Percentiles rank a stretch among this genome's conserved stretches.
phyloP scores from a whole-genome alignment of 139 green algal species.

The Chlorella vulgaris region DNA sequence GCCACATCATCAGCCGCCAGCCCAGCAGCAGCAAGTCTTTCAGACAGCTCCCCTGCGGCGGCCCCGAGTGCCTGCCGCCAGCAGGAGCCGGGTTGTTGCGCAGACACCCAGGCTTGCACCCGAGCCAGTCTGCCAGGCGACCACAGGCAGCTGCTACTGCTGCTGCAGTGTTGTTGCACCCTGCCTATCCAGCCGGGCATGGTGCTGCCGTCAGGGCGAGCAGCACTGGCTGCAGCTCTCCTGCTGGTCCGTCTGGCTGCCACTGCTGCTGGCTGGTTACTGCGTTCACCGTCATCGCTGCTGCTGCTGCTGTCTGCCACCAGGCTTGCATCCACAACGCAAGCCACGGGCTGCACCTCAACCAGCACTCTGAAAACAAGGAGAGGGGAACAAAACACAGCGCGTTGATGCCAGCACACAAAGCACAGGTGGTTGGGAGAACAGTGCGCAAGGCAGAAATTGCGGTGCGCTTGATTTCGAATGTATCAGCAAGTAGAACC shows the following conservation, averaged over 20 bases:
- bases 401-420: no score
- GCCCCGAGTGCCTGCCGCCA: neutral
- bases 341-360: constrained; percentile 73
- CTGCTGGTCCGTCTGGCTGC: no score
- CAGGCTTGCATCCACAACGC: constrained; percentile 20
- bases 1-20: constrained; percentile 27
- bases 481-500: no score
- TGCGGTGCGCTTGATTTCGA: no score
- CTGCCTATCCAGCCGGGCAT: constrained; percentile 37
- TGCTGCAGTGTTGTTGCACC: neutral
- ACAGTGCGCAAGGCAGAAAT: no score
- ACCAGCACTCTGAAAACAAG: constrained; percentile 64
- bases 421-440: no score
- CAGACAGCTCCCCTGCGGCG: neutral
- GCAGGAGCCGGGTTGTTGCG: neutral
- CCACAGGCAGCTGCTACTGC: neutral
- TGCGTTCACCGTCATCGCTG: no score
- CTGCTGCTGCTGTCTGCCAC: neutral
- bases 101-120: neutral
- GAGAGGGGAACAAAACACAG: no score
- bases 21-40: neutral
- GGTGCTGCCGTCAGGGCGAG: neutral
- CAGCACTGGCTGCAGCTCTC: neutral
- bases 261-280: no score
- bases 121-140: constrained; percentile 19